A percentile compares a stretch with the other conserved stretches of the same genome.
Evolutionary conservation across 345 rosid species (phyloP).

Genomic region (Eucalyptus virginea): DNA sequence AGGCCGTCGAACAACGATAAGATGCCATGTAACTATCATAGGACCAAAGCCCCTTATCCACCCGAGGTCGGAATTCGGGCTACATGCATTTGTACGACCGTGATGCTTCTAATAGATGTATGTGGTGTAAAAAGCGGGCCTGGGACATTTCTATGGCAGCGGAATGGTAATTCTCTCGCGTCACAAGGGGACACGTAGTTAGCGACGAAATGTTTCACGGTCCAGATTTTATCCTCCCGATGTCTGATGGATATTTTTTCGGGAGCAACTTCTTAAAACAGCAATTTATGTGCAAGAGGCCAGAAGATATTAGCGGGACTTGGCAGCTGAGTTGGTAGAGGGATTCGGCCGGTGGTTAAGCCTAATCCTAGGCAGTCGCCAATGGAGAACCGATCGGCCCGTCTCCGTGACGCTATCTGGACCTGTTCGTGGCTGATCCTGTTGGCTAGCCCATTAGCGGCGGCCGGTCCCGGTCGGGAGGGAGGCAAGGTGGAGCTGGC

Average conservation of each 20-base stretch:
- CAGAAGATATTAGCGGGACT: not conserved
- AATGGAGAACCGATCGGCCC: not conserved
- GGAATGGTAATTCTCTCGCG: not conserved
- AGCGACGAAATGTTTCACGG: not conserved
- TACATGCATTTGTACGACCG: not conserved
- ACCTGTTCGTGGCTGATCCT: not conserved
- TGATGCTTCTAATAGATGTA: not conserved
- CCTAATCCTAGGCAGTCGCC: not conserved
- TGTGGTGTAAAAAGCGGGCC: not conserved
- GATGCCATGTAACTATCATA: not conserved
- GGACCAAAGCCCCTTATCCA: not conserved
- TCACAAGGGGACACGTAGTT: not conserved
- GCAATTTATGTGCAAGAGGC: not conserved
- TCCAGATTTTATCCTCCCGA: not conserved
- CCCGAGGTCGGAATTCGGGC: not conserved
- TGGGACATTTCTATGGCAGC: fast-evolving
- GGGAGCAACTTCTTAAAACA: not conserved
- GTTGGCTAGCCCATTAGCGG: not conserved
- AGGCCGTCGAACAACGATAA: fast-evolving
- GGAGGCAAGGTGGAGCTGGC: not conserved
- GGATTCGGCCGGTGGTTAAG: fast-evolving
- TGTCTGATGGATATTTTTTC: not conserved
- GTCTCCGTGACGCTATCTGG: not conserved
- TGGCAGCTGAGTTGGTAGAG: not conserved
- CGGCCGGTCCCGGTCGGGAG: not conserved